Conservation (phyloP, 805 yeast genomes). For the Scheffersomyces coipomensis region DNA sequence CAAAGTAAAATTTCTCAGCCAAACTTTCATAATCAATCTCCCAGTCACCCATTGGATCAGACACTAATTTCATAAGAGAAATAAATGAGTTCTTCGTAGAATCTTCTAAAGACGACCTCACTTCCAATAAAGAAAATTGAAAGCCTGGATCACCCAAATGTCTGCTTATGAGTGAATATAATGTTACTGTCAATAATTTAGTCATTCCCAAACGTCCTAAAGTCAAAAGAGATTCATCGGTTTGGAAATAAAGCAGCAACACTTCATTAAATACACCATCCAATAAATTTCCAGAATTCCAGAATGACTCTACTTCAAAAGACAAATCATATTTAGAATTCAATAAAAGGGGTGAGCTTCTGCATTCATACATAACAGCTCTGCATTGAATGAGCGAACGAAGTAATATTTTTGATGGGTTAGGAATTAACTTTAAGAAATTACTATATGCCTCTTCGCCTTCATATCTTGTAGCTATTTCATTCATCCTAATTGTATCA, state of each 20-base stretch:
- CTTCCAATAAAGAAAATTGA: neutral
- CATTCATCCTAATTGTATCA: conserved; percentile 55
- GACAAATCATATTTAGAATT: conserved; percentile 8
- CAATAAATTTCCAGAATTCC: conserved; percentile 20
- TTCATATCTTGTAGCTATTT: conserved; percentile 56
- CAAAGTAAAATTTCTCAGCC: conserved; percentile 1
- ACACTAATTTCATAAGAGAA: neutral
- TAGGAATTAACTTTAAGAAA: conserved; percentile 26
- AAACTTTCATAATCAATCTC: neutral
- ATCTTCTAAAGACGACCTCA: neutral
- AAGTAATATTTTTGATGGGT: conserved; percentile 28
- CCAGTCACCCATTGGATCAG: neutral
- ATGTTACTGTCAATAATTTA: conserved; percentile 22
- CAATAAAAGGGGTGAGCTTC: conserved; percentile 8
- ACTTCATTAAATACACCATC: conserved; percentile 40
- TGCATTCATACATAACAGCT: conserved; percentile 16
- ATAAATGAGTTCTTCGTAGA: neutral
- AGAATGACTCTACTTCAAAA: conserved; percentile 19
- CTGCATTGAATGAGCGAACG: conserved; percentile 45
- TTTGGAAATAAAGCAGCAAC: conserved; percentile 40
- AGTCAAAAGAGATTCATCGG: conserved; percentile 42
- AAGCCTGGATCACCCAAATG: neutral
- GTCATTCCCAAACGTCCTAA: conserved; percentile 29
- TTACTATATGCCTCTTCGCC: conserved; percentile 21
- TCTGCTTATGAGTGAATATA: conserved; percentile 16